Evolutionary conservation across 2,329 filamentous ascomycete genomes (phyloP).

Genomic region (Sporothrix globosa): DNA sequence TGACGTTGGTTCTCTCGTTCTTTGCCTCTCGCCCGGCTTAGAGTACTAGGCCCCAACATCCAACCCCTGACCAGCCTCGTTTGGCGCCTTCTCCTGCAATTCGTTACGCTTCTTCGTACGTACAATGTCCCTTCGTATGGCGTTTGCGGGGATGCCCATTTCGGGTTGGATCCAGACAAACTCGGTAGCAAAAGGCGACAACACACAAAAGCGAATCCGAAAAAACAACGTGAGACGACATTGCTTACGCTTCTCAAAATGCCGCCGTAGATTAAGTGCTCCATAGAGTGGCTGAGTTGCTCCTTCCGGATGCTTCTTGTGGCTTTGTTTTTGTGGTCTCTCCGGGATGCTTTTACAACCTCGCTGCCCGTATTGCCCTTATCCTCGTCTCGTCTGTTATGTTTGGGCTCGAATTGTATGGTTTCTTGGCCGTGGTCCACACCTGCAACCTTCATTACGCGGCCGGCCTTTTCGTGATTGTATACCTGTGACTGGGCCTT

Average conservation of each 20-base stretch:
- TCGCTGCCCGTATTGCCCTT: slow-evolving; percentile 5
- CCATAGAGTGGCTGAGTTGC: no score
- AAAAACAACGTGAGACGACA: not conserved
- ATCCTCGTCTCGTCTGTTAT: not conserved
- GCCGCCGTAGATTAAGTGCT: no score
- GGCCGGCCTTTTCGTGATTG: not conserved
- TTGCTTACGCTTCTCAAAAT: not conserved
- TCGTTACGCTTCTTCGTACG: slow-evolving; percentile 15
- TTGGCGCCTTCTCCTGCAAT: not conserved
- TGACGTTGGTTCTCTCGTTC: slow-evolving; percentile 7
- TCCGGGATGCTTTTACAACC: not conserved
- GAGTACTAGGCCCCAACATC: not conserved
- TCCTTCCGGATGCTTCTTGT: not conserved
- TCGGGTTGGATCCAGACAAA: not conserved
- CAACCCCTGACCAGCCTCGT: slow-evolving; percentile 10
- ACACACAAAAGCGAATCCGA: not conserved
- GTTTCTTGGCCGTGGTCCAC: slow-evolving; percentile 5
- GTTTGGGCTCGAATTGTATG: not conserved
- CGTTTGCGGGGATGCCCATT: slow-evolving; percentile 8
- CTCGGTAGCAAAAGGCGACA: not conserved
- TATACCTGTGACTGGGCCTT: not conserved
- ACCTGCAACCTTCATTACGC: slow-evolving; percentile 22
- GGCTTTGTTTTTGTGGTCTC: not conserved
- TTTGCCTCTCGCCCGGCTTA: not conserved
- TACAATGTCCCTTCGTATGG: not conserved